Conservation (phyloP, 108 stramenopile species). For the Cyclotella baltica region DNA sequence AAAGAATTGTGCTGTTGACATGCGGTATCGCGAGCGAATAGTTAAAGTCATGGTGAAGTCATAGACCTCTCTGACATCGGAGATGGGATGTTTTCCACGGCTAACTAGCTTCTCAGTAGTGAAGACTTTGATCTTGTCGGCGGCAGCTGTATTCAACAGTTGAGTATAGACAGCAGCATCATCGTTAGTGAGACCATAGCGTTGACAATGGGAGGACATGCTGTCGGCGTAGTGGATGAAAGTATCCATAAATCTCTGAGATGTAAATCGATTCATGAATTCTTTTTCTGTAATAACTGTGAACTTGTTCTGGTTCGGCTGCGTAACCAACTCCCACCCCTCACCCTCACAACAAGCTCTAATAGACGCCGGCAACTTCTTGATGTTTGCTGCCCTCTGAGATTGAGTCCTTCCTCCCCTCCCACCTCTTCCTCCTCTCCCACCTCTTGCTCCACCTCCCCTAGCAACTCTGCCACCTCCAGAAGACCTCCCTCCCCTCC, state of each 20-base stretch:
- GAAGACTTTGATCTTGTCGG: too few relatives aligned
- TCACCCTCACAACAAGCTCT: conserved; percentile 4
- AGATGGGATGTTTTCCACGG: background rate
- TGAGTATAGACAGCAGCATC: conserved; percentile 4
- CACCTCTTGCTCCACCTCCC: too few relatives aligned
- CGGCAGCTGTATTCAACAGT: too few relatives aligned
- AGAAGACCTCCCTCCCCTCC: too few relatives aligned
- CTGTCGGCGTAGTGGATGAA: too few relatives aligned
- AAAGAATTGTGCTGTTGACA: too few relatives aligned
- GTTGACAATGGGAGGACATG: background rate
- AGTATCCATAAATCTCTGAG: background rate
- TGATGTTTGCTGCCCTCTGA: too few relatives aligned
- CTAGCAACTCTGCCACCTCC: too few relatives aligned
- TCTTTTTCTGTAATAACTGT: background rate
- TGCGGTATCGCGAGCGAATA: background rate
- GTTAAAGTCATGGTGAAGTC: too few relatives aligned
- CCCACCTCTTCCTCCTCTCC: too few relatives aligned
- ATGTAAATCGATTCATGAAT: background rate
- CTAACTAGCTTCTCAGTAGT: background rate
- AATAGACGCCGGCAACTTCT: background rate
- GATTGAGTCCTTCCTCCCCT: too few relatives aligned
- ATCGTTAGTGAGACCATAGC: background rate
- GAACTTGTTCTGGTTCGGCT: background rate
- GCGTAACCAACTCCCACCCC: background rate
- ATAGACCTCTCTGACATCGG: too few relatives aligned